Conservation (phyloP, 202 grass and related monocot genomes). For the Setaria viridis region DNA sequence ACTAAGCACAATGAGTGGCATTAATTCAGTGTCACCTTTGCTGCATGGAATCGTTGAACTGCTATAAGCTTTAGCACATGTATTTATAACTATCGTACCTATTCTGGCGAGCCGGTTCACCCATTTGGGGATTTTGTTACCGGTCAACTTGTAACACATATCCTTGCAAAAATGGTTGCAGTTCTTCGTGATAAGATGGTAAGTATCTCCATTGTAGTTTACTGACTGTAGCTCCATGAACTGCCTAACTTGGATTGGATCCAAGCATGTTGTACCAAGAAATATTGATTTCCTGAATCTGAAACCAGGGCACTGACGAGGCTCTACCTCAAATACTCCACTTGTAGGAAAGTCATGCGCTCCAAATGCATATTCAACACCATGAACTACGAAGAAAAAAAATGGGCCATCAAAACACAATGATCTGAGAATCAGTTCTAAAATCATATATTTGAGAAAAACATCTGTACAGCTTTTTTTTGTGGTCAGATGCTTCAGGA, state of each 20-base stretch:
- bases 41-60: constrained; percentile 30
- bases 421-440: constrained; percentile 4
- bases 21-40: constrained; percentile 21
- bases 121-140: constrained; percentile 87
- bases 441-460: constrained; percentile 19
- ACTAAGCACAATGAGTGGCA: constrained; percentile 38
- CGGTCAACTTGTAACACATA: constrained; percentile 93
- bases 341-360: constrained; percentile 94
- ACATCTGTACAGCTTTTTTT: not conserved
- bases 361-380: constrained; percentile 99
- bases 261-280: constrained; percentile 85
- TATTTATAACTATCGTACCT: constrained; percentile 60
- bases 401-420: constrained; percentile 27
- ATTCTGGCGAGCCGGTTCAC: constrained; percentile 98
- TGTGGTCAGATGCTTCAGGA: not conserved
- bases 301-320: constrained; percentile 93
- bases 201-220: constrained; percentile 93
- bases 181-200: constrained; percentile 97
- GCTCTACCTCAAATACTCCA: constrained; percentile 97
- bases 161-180: constrained; percentile 99
- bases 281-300: constrained; percentile 96
- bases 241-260: constrained; percentile 86
- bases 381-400: constrained; percentile 66
- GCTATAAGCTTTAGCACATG: constrained; percentile 19
- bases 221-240: constrained; percentile 94